These are phyloP conservation scores for Tothia fuscella DNA, from an alignment of 2,329 filamentous ascomycete species.

Conservation along the genomic window DNA sequence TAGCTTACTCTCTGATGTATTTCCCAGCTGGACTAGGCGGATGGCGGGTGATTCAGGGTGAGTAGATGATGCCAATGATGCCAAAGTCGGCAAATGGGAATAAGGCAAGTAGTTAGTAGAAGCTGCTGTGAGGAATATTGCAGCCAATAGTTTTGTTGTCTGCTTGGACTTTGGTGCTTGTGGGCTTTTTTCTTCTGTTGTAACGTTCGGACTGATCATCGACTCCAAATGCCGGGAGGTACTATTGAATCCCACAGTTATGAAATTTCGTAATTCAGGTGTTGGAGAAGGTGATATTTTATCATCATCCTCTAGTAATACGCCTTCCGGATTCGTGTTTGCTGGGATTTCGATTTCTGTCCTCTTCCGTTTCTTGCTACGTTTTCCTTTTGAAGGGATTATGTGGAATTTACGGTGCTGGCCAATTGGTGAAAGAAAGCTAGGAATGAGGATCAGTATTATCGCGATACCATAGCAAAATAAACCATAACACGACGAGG, in stretches of 20 bases:
- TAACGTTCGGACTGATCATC: neutral
- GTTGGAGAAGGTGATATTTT: constrained; percentile 21
- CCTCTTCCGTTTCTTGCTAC: constrained; percentile 41
- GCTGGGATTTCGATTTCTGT: neutral
- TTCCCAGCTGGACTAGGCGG: constrained; percentile 51
- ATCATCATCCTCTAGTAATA: constrained; percentile 12
- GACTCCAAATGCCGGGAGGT: constrained; percentile 41
- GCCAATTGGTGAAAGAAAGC: constrained; percentile 52
- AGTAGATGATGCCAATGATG: constrained; percentile 37
- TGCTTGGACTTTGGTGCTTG: neutral
- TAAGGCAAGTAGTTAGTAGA: constrained; percentile 32
- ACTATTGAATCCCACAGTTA: constrained; percentile 54
- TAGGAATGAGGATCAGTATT: no score
- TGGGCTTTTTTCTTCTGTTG: neutral
- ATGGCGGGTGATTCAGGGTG: constrained; percentile 30
- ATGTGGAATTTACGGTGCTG: constrained; percentile 45
- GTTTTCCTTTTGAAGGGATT: constrained; percentile 49
- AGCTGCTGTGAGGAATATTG: neutral
- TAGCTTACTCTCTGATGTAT: constrained; percentile 45
- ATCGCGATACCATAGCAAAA: no score
- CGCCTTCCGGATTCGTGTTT: constrained; percentile 13
- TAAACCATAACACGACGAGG: no score
- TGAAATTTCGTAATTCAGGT: constrained; percentile 43
- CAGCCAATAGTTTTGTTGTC: neutral
- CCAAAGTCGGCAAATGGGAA: constrained; percentile 47